Base-by-base conservation (phyloP, 352 stramenopile genomes). In the Pythium apleroticum region DNA sequence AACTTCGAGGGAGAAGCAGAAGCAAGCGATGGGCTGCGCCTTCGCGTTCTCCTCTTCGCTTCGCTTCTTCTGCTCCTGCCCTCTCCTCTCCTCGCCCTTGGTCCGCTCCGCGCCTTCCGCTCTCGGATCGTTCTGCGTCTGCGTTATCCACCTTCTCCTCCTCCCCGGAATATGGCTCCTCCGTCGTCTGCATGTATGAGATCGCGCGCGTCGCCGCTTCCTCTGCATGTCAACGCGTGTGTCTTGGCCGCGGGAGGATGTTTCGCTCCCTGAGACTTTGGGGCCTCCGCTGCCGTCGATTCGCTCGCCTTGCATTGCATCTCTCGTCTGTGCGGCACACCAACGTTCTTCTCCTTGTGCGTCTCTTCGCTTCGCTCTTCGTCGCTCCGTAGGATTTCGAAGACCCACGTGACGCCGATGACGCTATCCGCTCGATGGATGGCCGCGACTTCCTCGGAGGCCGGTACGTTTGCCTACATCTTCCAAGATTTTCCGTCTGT, bases 341-440 rank as follows among this genome's bases (percentile, higher is more conserved):
- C 68, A 72, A 72, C 68, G 50, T 68, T 60, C 49, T 65, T 69
- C 63, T 68, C 15, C 39, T 48, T 48, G 62, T 69, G 46, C 66
- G 64, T 65, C 60, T 73, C 80, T 75, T 73, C 80, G 73, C 58
- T 78, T 75, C 75, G 70, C 75, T 50, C 72, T 62, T 79, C 78
- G 69, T 78, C 73, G 56, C 77, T 77, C 74, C 72, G 60, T 87
- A 95, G 86, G 86, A 95, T 74, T 95, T 93, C 54, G 86, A 95
- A 82, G 86, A 95, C 80, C 86, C 86, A 60, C 84, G 86, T 68
- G 86, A 95, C 64, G 86, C 86, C 57, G 86, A 95, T 50, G 86
- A 95, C 62, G 81, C 86, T 48, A 95, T 95, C 73, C 84, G 82
- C 70, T 88, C 80, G 22, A 93, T 95, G 84, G 84, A 95, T 65